Conservation (phyloP, 306 rosid genomes). For the Rosa multiflora region DNA sequence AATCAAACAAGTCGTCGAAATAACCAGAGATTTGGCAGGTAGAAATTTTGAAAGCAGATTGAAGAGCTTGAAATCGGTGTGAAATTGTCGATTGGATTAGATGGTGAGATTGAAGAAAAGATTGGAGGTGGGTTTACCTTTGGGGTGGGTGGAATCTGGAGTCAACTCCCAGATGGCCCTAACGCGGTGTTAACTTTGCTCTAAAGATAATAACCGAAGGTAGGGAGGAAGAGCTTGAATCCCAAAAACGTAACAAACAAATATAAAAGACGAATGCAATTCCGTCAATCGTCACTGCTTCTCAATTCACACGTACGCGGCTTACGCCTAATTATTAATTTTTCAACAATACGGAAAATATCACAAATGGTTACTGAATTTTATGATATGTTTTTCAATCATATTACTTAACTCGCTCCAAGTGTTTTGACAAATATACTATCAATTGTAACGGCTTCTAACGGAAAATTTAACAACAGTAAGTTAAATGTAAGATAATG, state of each 20-base stretch:
- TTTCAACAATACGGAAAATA: no score
- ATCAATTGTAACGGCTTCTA: no score
- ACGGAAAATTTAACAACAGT: no score
- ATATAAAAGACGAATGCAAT: background rate
- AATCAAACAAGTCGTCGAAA: no score
- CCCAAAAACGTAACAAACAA: background rate
- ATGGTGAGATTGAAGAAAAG: background rate
- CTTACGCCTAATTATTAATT: background rate
- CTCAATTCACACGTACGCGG: background rate
- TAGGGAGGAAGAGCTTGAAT: background rate
- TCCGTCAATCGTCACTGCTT: background rate
- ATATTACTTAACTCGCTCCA: no score
- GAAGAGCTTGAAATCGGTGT: background rate
- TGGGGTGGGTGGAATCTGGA: constrained; percentile 5
- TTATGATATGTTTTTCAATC: no score
- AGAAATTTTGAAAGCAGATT: background rate
- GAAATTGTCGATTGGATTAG: background rate
- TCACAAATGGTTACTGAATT: no score
- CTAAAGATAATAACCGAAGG: background rate
- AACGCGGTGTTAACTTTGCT: background rate
- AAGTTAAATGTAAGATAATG: no score
- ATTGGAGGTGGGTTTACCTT: constrained; percentile 18
- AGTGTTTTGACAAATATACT: no score
- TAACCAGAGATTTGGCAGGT: background rate
- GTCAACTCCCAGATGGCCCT: constrained; percentile 25